Percentiles rank a stretch among this genome's conserved stretches.
Conservation (phyloP, 1,139 yeast species). For the Kodamaea derodonti region DNA sequence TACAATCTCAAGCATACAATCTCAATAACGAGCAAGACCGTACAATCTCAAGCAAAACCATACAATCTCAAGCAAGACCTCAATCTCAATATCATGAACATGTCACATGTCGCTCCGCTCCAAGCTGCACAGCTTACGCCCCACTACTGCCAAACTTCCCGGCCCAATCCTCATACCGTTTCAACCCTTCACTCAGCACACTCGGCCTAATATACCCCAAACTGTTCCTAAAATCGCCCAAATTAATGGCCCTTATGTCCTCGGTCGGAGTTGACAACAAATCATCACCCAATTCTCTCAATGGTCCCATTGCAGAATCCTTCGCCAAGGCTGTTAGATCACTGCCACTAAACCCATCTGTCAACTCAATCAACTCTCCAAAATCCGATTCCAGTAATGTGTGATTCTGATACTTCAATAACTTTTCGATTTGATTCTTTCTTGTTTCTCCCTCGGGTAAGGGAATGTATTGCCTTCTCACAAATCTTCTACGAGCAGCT, state of each 20-base stretch:
- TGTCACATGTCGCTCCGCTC: no score
- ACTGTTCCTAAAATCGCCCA: slow-evolving; percentile 74
- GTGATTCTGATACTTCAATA: slow-evolving; percentile 74
- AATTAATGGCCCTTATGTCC: slow-evolving; percentile 73
- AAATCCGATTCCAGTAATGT: slow-evolving; percentile 63
- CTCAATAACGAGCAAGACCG: no score
- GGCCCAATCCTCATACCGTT: slow-evolving; percentile 86
- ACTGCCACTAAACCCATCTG: slow-evolving; percentile 87
- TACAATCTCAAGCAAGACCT: no score
- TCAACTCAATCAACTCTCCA: slow-evolving; percentile 53
- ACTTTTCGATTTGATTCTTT: slow-evolving; percentile 62
- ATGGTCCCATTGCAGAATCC: slow-evolving; percentile 98
- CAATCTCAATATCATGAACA: no score
- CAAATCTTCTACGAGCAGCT: slow-evolving; percentile 95
- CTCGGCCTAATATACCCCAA: slow-evolving; percentile 86
- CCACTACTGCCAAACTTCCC: slow-evolving; percentile 86
- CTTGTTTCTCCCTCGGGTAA: slow-evolving; percentile 88
- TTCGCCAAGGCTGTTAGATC: slow-evolving; percentile 94
- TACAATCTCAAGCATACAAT: no score
- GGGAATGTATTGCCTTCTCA: slow-evolving; percentile 90
- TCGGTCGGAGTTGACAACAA: slow-evolving; percentile 81
- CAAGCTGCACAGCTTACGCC: no score
- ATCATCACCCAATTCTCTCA: slow-evolving; percentile 85
- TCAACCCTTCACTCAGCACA: slow-evolving; percentile 80
- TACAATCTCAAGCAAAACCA: no score